phyloP scores from a whole-genome alignment of 78 protist species.

The Polysphondylium violaceum region DNA sequence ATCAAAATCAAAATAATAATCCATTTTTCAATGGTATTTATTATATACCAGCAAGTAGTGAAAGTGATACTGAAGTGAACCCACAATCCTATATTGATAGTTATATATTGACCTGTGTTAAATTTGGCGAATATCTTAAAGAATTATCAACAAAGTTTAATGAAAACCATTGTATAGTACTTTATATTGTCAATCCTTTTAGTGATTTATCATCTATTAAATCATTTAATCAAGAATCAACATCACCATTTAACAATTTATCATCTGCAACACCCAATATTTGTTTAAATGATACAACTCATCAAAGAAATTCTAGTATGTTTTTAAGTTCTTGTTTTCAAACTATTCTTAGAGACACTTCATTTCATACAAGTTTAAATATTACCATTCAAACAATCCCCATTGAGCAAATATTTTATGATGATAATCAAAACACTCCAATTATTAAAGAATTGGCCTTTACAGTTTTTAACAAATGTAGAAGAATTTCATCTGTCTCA shows the following conservation, averaged over 20 bases:
- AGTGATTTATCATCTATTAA: constrained; percentile 26
- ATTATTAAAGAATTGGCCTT: constrained; percentile 49
- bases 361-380: constrained; percentile 16
- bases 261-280: background rate
- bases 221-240: background rate
- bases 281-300: constrained; percentile 15
- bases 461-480: constrained; percentile 54
- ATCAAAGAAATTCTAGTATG: constrained; percentile 4
- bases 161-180: constrained; percentile 53
- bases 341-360: constrained; percentile 38
- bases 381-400: constrained; percentile 50
- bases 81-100: constrained; percentile 10
- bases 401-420: constrained; percentile 62
- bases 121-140: constrained; percentile 43
- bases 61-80: constrained; percentile 2
- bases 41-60: constrained; percentile 25
- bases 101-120: background rate
- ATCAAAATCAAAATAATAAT: background rate
- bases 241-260: background rate
- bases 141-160: constrained; percentile 32
- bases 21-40: constrained; percentile 35
- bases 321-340: constrained; percentile 42
- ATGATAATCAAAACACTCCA: constrained; percentile 7
- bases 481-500: constrained; percentile 59
- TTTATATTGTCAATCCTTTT: constrained; percentile 71